Conservation (phyloP, 2,329 filamentous ascomycete genomes). For the Fusarium hainanense region DNA sequence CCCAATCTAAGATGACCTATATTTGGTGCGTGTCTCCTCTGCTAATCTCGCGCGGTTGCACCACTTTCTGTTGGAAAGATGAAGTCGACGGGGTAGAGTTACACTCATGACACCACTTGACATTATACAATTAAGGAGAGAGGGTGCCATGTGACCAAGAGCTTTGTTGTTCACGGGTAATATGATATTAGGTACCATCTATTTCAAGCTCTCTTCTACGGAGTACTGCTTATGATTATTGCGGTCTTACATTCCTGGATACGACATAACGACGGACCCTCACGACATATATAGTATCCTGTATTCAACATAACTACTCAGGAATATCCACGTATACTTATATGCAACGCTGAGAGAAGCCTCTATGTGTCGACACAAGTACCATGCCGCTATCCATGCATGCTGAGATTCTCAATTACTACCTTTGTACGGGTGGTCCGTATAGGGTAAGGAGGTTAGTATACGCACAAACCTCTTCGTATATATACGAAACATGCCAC, state of each 20-base stretch:
- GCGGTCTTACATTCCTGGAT: neutral
- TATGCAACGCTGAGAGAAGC: neutral
- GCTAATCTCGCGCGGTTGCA: conserved; percentile 15
- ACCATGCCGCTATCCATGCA: neutral
- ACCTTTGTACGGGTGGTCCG: neutral
- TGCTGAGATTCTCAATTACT: neutral
- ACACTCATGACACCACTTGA: neutral
- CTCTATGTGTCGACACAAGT: neutral
- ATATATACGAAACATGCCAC: neutral
- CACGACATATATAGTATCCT: neutral
- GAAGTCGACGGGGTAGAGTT: conserved; percentile 4
- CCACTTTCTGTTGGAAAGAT: conserved; percentile 12
- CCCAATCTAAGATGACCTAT: conserved; percentile 17
- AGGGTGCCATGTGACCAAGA: neutral
- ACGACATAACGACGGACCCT: neutral
- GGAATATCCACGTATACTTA: too few relatives aligned
- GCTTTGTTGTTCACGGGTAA: neutral
- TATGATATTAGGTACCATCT: neutral
- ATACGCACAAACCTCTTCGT: neutral
- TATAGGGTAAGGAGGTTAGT: neutral
- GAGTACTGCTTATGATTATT: neutral
- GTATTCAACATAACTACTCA: neutral
- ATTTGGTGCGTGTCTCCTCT: conserved; percentile 20
- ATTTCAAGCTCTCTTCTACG: neutral
- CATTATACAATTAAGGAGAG: neutral